Percentiles rank a stretch among this genome's conserved stretches.
Evolutionary conservation across 2,329 filamentous ascomycete species (phyloP).

Genomic region (Scedosporium minutisporum): DNA sequence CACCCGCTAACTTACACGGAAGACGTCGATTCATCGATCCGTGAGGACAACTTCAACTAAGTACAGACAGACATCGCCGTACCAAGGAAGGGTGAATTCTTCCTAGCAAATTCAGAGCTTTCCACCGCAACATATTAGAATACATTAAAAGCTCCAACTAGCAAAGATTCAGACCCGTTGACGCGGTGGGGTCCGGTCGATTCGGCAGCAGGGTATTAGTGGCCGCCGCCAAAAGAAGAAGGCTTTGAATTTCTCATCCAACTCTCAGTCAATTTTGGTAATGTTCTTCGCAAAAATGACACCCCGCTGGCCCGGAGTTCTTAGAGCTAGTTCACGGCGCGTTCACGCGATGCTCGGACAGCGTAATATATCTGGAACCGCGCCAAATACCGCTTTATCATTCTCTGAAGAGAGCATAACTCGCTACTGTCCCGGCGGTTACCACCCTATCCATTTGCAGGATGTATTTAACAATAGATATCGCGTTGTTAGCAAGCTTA

Average conservation of each 20-base stretch:
- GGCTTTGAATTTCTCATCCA: neutral
- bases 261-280: neutral
- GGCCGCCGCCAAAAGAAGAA: neutral
- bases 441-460: constrained; percentile 15
- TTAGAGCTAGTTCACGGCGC: neutral
- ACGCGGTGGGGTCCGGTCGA: too few relatives aligned
- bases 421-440: constrained; percentile 14
- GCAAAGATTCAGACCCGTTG: too few relatives aligned
- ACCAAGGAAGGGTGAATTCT: too few relatives aligned
- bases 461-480: constrained; percentile 15
- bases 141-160: too few relatives aligned
- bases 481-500: constrained; percentile 16
- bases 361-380: neutral
- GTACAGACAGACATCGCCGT: too few relatives aligned
- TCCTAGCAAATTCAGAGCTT: too few relatives aligned
- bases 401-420: constrained; percentile 10
- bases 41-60: too few relatives aligned
- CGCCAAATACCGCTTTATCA: neutral
- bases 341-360: neutral
- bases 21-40: too few relatives aligned
- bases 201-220: too few relatives aligned
- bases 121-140: too few relatives aligned
- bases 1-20: too few relatives aligned
- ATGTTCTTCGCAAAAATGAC: neutral
- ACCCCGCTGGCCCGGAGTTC: neutral